A percentile compares a stretch with the other conserved stretches of the same genome.
Evolutionary conservation across 2,329 filamentous ascomycete species (phyloP).

Genomic region (Tolypocladium cylindrosporum): DNA sequence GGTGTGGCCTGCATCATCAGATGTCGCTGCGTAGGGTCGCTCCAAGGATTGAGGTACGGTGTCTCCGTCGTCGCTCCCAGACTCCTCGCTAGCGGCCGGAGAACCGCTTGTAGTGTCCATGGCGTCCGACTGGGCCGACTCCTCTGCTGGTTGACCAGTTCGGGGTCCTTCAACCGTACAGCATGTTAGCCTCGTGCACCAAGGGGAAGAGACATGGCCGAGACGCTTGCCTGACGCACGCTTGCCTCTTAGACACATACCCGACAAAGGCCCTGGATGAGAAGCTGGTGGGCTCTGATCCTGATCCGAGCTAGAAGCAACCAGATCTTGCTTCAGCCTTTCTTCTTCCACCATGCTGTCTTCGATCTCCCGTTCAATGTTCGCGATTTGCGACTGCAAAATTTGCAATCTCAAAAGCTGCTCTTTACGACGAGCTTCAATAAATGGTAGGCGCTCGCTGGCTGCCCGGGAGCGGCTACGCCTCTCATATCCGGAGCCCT

Average conservation of each 20-base stretch:
- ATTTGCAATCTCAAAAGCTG: constrained; percentile 36
- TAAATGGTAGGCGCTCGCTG: constrained; percentile 24
- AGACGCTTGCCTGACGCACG: neutral
- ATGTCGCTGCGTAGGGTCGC: neutral
- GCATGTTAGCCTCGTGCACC: neutral
- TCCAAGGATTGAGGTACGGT: neutral
- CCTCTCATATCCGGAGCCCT: constrained; percentile 3
- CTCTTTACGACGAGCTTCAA: constrained; percentile 24
- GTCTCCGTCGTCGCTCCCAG: neutral
- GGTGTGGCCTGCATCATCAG: neutral
- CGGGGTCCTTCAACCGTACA: neutral
- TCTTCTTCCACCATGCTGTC: constrained; percentile 24
- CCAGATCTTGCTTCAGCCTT: constrained; percentile 18
- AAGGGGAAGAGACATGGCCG: neutral
- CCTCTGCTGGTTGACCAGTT: neutral
- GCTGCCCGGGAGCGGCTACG: constrained; percentile 21
- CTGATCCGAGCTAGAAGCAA: constrained; percentile 8
- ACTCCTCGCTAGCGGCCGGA: neutral
- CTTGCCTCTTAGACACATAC: constrained; percentile 3
- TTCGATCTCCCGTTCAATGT: constrained; percentile 38
- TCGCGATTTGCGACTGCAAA: constrained; percentile 35
- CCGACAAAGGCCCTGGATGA: neutral
- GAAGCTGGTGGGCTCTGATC: constrained; percentile 2
- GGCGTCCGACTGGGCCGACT: neutral
- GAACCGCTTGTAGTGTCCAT: neutral